Conservation (phyloP, 257 asterid genomes). For the Solanum tarapatanum region DNA sequence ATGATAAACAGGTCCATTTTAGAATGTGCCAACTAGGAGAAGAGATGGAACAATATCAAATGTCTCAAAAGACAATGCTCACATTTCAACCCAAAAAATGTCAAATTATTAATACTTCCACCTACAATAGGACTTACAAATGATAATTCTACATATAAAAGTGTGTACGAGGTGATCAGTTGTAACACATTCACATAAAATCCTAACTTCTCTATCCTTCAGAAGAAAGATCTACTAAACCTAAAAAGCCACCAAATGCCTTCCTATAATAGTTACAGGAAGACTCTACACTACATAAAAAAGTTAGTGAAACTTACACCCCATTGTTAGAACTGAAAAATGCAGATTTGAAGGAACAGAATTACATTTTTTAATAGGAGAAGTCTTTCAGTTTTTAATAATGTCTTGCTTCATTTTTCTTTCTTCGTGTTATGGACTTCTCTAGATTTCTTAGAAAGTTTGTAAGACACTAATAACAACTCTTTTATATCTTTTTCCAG, state of each 20-base stretch:
- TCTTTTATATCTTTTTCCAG: too few species aligned
- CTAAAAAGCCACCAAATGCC: background rate
- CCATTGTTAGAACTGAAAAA: background rate
- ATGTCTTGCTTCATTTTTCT: too few species aligned
- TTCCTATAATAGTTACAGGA: background rate
- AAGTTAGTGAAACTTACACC: background rate
- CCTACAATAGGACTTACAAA: too few species aligned
- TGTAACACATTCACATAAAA: too few species aligned
- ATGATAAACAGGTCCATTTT: too few species aligned
- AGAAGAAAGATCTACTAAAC: background rate
- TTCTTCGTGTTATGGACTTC: too few species aligned
- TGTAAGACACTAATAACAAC: background rate
- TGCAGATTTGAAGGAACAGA: background rate
- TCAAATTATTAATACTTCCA: background rate
- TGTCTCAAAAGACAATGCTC: background rate
- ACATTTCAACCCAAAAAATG: background rate
- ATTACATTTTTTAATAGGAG: background rate
- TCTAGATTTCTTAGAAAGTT: too few species aligned
- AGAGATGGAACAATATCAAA: background rate
- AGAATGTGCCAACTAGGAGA: background rate
- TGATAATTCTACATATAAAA: background rate
- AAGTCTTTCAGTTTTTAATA: background rate
- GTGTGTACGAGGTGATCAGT: background rate
- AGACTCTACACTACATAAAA: background rate
- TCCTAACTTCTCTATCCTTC: background rate